A percentile compares a stretch with the other conserved stretches of the same genome.
These are phyloP conservation scores for Beta lomatogona DNA, from an alignment of 179 eudicot genomes.

Conservation along the genomic window DNA sequence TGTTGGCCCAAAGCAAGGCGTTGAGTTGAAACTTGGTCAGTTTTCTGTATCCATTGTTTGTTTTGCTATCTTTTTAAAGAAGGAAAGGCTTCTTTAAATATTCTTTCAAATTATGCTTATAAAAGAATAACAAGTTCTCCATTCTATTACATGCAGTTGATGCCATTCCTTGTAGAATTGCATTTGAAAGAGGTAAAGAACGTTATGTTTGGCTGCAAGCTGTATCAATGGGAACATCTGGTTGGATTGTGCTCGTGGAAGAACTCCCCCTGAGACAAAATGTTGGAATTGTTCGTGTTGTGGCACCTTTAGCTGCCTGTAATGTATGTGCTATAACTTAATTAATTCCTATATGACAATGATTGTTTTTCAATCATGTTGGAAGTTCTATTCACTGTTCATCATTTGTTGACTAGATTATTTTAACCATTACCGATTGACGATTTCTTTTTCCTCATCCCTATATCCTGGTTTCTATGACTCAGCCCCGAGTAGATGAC, in stretches of 20 bases:
- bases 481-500: slow-evolving; percentile 84
- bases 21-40: slow-evolving; percentile 79
- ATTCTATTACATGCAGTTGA: slow-evolving; percentile 53
- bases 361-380: neutral
- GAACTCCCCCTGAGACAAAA: slow-evolving; percentile 57
- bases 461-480: neutral
- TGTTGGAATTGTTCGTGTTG: slow-evolving; percentile 73
- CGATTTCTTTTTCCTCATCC: neutral
- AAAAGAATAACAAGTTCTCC: neutral
- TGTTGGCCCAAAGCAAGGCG: slow-evolving; percentile 63
- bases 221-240: slow-evolving; percentile 64
- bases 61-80: neutral
- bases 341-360: neutral
- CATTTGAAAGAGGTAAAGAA: slow-evolving; percentile 96
- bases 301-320: slow-evolving; percentile 91
- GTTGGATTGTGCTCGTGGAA: slow-evolving; percentile 90
- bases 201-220: slow-evolving; percentile 79
- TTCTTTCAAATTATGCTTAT: neutral
- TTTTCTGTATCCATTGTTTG: slow-evolving; percentile 2
- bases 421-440: slow-evolving; percentile 2
- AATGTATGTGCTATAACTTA: slow-evolving; percentile 52
- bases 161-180: slow-evolving; percentile 95
- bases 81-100: neutral
- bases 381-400: neutral
- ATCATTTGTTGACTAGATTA: neutral